Percentiles rank a stretch among this genome's conserved stretches.
Evolutionary conservation across 2,329 filamentous ascomycete genomes (phyloP).

Genomic region (Drechslera avenae): DNA sequence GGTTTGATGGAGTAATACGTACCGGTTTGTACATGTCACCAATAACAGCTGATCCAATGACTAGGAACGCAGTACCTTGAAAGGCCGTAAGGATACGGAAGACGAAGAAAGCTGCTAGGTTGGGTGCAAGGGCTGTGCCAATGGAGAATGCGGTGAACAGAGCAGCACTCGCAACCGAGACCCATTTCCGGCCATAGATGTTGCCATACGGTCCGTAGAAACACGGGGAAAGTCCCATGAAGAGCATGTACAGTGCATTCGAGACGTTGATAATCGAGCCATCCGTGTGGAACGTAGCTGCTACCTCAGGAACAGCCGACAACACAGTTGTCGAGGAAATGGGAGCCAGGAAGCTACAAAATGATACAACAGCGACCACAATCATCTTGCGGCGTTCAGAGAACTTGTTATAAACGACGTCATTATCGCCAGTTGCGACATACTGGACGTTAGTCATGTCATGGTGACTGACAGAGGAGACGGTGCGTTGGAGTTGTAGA

Average conservation of each 20-base stretch:
- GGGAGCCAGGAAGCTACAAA: slow-evolving; percentile 77
- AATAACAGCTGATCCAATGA: slow-evolving; percentile 72
- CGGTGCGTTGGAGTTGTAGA: slow-evolving; percentile 40
- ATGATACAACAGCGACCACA: slow-evolving; percentile 72
- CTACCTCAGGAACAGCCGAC: slow-evolving; percentile 75
- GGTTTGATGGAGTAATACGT: slow-evolving; percentile 9
- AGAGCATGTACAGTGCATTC: slow-evolving; percentile 75
- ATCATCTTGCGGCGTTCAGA: slow-evolving; percentile 65
- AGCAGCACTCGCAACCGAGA: slow-evolving; percentile 63
- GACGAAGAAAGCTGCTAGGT: slow-evolving; percentile 72
- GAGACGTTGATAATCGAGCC: slow-evolving; percentile 73
- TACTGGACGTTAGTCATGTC: slow-evolving; percentile 39
- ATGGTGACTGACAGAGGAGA: slow-evolving; percentile 39
- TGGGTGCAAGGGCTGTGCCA: slow-evolving; percentile 73
- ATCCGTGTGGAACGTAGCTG: slow-evolving; percentile 66
- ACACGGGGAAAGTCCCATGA: slow-evolving; percentile 68
- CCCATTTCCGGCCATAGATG: slow-evolving; percentile 57
- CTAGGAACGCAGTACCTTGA: slow-evolving; percentile 74
- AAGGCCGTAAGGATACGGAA: slow-evolving; percentile 77
- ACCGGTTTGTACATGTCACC: slow-evolving; percentile 59
- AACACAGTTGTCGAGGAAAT: slow-evolving; percentile 75
- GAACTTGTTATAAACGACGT: slow-evolving; percentile 68
- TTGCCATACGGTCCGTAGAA: slow-evolving; percentile 73
- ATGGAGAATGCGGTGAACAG: slow-evolving; percentile 73
- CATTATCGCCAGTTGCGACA: slow-evolving; percentile 45